Percentiles rank a stretch among this genome's conserved stretches.
These are phyloP conservation scores for Paspalum vaginatum DNA, from an alignment of 176 grass and related monocot genomes.

Conservation along the genomic window DNA sequence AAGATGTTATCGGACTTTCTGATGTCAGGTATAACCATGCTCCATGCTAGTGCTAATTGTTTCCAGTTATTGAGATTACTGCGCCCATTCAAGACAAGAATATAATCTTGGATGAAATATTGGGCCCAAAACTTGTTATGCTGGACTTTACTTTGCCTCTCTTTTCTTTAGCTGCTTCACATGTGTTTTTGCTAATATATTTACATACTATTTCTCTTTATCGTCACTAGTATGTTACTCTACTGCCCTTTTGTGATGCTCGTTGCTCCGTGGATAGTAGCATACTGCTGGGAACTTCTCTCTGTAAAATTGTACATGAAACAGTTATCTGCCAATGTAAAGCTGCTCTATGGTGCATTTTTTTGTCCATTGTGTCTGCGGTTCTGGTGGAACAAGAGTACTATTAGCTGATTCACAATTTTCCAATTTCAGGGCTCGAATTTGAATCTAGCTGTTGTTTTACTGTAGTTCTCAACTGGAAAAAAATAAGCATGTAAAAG, in stretches of 20 bases:
- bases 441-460: background rate
- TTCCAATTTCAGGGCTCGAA: no score
- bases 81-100: background rate
- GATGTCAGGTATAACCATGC: slow-evolving; percentile 59
- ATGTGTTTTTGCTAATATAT: background rate
- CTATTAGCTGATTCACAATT: background rate
- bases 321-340: background rate
- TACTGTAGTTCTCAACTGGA: background rate
- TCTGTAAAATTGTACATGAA: slow-evolving; percentile 3
- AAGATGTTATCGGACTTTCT: slow-evolving; percentile 46
- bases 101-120: slow-evolving; percentile 19
- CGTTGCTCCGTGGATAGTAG: no score
- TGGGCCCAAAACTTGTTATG: slow-evolving; percentile 5
- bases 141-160: slow-evolving; percentile 10
- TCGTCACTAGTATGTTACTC: slow-evolving; percentile 19
- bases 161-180: slow-evolving; percentile 11
- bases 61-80: slow-evolving; percentile 23
- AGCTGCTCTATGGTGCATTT: background rate
- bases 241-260: no score
- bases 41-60: background rate
- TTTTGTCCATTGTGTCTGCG: background rate
- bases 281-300: background rate
- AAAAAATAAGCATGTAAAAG: background rate
- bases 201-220: background rate
- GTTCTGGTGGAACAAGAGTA: background rate